phyloP scores from a whole-genome alignment of 2,329 filamentous ascomycete species.

The Penicillium olsonii region DNA sequence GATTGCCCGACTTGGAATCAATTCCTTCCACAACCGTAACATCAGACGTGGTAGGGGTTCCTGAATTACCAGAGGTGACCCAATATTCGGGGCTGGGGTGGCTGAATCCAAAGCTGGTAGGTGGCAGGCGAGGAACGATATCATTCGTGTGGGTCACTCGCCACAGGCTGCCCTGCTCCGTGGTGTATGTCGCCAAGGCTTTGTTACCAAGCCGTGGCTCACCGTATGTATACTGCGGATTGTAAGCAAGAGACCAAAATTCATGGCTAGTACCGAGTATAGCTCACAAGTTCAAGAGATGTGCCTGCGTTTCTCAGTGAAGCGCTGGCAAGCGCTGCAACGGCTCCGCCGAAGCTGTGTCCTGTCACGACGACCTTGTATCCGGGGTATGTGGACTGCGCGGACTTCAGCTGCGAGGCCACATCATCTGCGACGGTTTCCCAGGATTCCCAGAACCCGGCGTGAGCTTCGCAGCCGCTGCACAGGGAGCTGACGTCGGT shows the following conservation, averaged over 20 bases:
- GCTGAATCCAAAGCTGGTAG: constrained; percentile 31
- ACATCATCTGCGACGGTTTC: constrained; percentile 37
- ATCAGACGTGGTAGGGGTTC: constrained; percentile 30
- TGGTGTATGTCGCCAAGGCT: constrained; percentile 41
- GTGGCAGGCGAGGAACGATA: constrained; percentile 40
- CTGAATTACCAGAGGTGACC: constrained; percentile 10
- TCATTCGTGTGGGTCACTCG: constrained; percentile 42
- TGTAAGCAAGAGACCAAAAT: not conserved
- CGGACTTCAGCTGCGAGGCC: constrained; percentile 38
- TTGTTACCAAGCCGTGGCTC: constrained; percentile 43
- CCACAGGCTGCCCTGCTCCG: constrained; percentile 34
- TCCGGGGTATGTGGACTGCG: constrained; percentile 33
- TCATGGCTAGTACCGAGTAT: not conserved
- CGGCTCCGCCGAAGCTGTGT: constrained; percentile 54
- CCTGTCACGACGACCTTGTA: constrained; percentile 51
- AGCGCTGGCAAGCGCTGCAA: constrained; percentile 52
- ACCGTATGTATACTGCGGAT: constrained; percentile 43
- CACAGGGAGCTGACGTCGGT: constrained; percentile 43
- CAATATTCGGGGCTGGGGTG: constrained; percentile 26
- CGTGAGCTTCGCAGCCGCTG: constrained; percentile 43
- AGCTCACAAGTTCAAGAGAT: constrained; percentile 45
- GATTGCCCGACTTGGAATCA: constrained; percentile 34
- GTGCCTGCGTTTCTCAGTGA: constrained; percentile 47
- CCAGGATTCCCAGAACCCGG: constrained; percentile 54
- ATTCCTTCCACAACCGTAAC: constrained; percentile 36